Base-by-base conservation (phyloP, 768 basidiomycete species). In the Boletales sp. region DNA sequence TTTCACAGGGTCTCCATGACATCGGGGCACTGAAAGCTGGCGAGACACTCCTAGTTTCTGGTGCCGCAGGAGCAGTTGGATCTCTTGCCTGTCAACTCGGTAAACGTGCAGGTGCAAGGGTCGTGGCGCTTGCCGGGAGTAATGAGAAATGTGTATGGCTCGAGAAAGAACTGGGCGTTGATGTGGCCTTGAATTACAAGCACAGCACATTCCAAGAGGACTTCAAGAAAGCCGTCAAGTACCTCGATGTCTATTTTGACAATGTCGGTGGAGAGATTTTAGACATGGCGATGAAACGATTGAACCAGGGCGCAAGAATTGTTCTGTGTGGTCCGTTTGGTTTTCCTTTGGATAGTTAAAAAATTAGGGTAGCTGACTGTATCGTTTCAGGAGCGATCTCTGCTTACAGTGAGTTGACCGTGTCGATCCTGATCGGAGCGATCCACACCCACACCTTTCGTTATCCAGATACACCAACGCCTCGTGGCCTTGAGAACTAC, bases 61-160 rank as follows among this genome's bases (percentile, higher is more conserved):
- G 92, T 17, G 94, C 94, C 2, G 94, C 95, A 9, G 94, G 94
- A 10, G 84, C 93, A 1, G 89, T 90, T 10, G 91, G 93, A n/a
- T 79, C 83, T 10, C 66, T 90, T 48, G 88, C 75, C 12, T 93
- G 91, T 68, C 92, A 94, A 57, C 75, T 94, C 17, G 92, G 87
- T 40, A 91, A 90, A 66, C 74, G 80, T 27, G 71, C 75, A 11
- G 91, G 87, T 49, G 89, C 88, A 42, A 86, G 79, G 48, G 94
- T 97, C 40, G 83, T 90, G 52, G 95, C 83, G 11, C 89, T 97
- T 59, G 93, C 93, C 0, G 94, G 95, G 21, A 81, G 82, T 1
- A 62, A 74, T 8, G 90, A 91, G 17, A 98, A 98, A 66, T 90
- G 89, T 62, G 72, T 76, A 6, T 93, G 90, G 85, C 79, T 97